A percentile compares a stretch with the other conserved stretches of the same genome.
phyloP scores from a whole-genome alignment of 371 early-diverging fungal species.

The Mortierella sp. region DNA sequence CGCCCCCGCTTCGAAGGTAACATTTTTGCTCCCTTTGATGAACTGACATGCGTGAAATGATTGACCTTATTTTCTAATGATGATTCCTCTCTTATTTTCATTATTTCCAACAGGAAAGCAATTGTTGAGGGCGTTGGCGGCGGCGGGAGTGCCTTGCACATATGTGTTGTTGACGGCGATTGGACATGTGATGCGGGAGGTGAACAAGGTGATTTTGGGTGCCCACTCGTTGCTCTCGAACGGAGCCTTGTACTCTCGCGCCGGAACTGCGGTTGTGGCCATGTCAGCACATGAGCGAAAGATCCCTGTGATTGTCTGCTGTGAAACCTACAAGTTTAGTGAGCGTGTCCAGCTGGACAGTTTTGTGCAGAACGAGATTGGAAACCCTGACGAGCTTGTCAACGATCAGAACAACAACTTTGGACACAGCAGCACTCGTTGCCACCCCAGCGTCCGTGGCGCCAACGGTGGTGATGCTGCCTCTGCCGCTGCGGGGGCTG shows the following conservation, averaged over 20 bases:
- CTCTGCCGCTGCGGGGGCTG: constrained; percentile 38
- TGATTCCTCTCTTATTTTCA: neutral
- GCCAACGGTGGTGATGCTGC: constrained; percentile 33
- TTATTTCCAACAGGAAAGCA: constrained; percentile 68
- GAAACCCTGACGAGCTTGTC: constrained; percentile 86
- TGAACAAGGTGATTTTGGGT: constrained; percentile 94
- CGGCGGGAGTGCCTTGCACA: constrained; percentile 82
- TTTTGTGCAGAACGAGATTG: constrained; percentile 96
- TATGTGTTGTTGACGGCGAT: constrained; percentile 77
- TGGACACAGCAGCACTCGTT: constrained; percentile 50
- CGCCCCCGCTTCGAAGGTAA: constrained; percentile 92
- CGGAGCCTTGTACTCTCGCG: constrained; percentile 93
- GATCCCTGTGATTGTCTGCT: constrained; percentile 95
- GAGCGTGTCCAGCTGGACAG: constrained; percentile 95
- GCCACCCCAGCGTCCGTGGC: constrained; percentile 38
- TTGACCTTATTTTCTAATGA: neutral
- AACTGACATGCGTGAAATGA: neutral
- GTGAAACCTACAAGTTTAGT: constrained; percentile 97
- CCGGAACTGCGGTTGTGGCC: constrained; percentile 94
- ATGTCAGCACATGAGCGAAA: constrained; percentile 90
- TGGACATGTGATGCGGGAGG: constrained; percentile 86
- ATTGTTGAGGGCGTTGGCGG: constrained; percentile 72
- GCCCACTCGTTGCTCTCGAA: constrained; percentile 94
- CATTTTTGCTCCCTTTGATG: neutral
- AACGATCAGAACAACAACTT: constrained; percentile 66